Conservation (phyloP, 139 green algal species). For the Haematococcus lacustris region DNA sequence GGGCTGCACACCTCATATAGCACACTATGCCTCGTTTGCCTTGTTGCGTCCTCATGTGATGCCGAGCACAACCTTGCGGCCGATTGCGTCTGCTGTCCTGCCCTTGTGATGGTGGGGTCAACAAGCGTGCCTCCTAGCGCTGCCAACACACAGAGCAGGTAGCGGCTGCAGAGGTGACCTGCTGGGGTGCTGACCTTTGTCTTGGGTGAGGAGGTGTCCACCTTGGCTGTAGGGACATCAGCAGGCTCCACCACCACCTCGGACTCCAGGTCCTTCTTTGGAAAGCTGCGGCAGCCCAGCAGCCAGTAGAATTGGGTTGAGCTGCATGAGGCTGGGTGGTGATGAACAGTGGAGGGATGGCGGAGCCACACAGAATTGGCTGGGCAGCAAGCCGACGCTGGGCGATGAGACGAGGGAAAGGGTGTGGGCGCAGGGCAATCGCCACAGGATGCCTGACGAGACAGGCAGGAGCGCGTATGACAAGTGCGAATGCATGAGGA, state of each 20-base stretch:
- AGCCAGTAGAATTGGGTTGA: too few relatives aligned
- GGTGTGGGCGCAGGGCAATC: background rate
- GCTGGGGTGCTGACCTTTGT: background rate
- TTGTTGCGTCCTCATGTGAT: background rate
- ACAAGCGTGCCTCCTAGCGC: too few relatives aligned
- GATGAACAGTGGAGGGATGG: background rate
- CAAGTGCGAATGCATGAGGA: background rate
- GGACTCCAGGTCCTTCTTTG: background rate
- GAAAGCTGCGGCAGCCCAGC: constrained; percentile 9
- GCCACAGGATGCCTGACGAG: background rate
- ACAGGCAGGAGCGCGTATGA: background rate
- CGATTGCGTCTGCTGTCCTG: too few relatives aligned
- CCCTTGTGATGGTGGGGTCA: too few relatives aligned
- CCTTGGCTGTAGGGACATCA: background rate
- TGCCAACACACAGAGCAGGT: too few relatives aligned
- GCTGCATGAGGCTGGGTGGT: too few relatives aligned
- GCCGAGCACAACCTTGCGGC: too few relatives aligned
- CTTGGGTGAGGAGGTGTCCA: background rate
- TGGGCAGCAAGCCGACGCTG: background rate
- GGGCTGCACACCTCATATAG: background rate
- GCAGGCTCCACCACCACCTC: constrained; percentile 2
- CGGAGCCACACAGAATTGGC: background rate
- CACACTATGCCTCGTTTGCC: background rate
- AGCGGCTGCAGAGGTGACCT: too few relatives aligned
- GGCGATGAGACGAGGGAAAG: background rate